Percentiles rank a stretch among this genome's conserved stretches.
phyloP scores from a whole-genome alignment of 345 rosid genomes.

The Microcos paniculata region DNA sequence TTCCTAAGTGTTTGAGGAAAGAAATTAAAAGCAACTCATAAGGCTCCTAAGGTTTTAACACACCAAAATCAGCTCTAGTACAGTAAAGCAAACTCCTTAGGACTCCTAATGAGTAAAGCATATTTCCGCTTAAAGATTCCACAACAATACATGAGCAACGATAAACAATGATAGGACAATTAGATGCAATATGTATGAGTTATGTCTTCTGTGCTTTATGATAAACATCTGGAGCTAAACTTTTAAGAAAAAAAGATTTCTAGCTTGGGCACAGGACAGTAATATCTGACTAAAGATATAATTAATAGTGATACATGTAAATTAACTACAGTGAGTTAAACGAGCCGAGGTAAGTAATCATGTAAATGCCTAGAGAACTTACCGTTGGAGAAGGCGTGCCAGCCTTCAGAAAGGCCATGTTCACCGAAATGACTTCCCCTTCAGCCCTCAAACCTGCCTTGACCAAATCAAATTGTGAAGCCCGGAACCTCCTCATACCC shows the following conservation, averaged over 20 bases:
- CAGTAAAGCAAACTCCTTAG: neutral
- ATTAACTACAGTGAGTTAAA: neutral
- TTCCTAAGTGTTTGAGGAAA: neutral
- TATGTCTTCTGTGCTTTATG: neutral
- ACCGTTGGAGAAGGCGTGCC: conserved; percentile 97
- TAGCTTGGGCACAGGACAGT: neutral
- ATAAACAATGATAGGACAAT: neutral
- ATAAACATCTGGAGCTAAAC: conserved; percentile 1
- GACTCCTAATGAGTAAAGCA: too few relatives aligned
- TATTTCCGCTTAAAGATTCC: neutral
- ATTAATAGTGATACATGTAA: neutral
- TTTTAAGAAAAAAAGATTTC: neutral
- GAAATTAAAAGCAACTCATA: neutral
- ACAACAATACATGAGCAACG: neutral
- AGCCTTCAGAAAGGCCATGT: conserved; percentile 79
- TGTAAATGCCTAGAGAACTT: conserved; percentile 19
- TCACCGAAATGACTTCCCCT: conserved; percentile 88
- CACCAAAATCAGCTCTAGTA: neutral
- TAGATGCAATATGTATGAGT: neutral
- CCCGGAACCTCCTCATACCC: conserved; percentile 77
- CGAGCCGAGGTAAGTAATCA: neutral
- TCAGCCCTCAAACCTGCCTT: conserved; percentile 80
- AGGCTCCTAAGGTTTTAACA: neutral
- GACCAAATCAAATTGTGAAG: conserved; percentile 85
- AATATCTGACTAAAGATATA: neutral